Evolutionary conservation across 345 rosid genomes (phyloP).

Genomic region (Camelina sativa): DNA sequence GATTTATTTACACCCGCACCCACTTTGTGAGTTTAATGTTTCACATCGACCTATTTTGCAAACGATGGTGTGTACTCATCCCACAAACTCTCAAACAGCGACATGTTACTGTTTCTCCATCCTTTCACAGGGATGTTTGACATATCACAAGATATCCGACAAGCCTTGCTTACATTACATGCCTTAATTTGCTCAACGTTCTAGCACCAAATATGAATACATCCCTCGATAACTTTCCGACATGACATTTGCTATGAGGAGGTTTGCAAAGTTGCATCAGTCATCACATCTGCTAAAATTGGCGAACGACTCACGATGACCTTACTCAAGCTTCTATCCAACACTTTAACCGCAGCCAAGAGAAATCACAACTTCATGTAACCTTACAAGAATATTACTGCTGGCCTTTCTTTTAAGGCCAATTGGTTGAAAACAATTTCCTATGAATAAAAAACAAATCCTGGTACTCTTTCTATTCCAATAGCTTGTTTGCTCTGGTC

Average conservation of each 20-base stretch:
- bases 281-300: conserved; percentile 45
- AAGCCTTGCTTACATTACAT: no score
- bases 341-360: conserved; percentile 77
- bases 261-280: conserved; percentile 71
- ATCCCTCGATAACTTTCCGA: no score
- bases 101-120: no score
- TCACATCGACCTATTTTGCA: no score
- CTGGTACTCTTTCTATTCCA: neutral
- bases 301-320: conserved; percentile 73
- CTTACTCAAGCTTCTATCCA: conserved; percentile 82
- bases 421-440: neutral
- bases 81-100: no score
- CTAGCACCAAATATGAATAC: no score
- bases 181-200: no score
- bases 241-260: conserved; percentile 68
- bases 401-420: neutral
- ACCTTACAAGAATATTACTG: neutral
- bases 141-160: no score
- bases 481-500: neutral
- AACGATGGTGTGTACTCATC: no score
- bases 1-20: no score
- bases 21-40: no score
- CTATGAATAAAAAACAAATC: neutral
- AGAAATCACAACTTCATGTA: conserved; percentile 39
- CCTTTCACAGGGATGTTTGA: no score